Conservation (phyloP, 2,329 filamentous ascomycete genomes). For the Ceratocystis ficicola region DNA sequence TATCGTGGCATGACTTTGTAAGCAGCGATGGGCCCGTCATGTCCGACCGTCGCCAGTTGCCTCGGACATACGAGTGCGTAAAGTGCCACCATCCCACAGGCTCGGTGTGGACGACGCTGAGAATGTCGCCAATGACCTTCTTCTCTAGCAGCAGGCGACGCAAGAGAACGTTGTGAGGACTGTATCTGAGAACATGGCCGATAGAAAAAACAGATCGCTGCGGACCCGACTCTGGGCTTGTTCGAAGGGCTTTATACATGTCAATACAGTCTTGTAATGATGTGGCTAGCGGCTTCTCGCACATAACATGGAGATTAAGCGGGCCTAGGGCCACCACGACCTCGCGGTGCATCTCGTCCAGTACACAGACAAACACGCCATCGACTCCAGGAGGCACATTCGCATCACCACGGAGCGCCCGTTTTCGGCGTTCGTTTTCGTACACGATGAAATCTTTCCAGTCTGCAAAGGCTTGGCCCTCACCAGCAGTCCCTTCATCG, state of each 20-base stretch:
- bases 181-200: slow-evolving; percentile 87
- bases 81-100: slow-evolving; percentile 97
- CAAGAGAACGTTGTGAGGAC: slow-evolving; percentile 78
- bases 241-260: slow-evolving; percentile 51
- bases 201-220: slow-evolving; percentile 60
- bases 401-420: slow-evolving; percentile 35
- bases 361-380: slow-evolving; percentile 52
- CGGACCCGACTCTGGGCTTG: slow-evolving; percentile 24
- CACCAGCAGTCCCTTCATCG: slow-evolving; percentile 30
- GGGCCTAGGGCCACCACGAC: slow-evolving; percentile 63
- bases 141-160: slow-evolving; percentile 66
- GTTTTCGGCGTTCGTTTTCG: slow-evolving; percentile 50
- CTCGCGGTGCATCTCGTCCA: slow-evolving; percentile 79
- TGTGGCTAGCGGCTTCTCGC: slow-evolving; percentile 86
- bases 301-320: slow-evolving; percentile 69
- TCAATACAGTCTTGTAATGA: slow-evolving; percentile 63
- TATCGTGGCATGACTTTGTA: slow-evolving; percentile 93
- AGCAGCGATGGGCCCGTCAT: slow-evolving; percentile 69
- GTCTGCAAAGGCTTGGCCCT: slow-evolving; percentile 56
- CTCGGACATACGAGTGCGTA: slow-evolving; percentile 76
- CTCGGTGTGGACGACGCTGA: slow-evolving; percentile 83
- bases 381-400: slow-evolving; percentile 44
- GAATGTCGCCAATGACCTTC: slow-evolving; percentile 65
- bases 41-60: slow-evolving; percentile 81
- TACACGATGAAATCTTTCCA: slow-evolving; percentile 69